Conservation (phyloP, 495 filamentous ascomycete genomes). For the Aspergillus taichungensis region DNA sequence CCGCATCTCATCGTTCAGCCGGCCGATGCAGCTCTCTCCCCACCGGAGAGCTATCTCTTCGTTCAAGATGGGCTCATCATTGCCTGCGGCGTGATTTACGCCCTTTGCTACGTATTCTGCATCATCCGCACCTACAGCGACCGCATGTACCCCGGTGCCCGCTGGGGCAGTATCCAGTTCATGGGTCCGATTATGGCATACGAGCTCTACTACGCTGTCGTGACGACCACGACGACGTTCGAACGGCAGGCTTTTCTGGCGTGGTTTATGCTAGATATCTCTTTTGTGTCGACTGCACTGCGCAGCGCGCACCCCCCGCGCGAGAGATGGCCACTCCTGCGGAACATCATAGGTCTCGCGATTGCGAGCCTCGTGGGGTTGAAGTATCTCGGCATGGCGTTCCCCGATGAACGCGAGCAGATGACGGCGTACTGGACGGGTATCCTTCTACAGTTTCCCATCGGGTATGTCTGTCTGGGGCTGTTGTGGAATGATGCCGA, state of each 20-base stretch:
- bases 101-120: conserved; percentile 10
- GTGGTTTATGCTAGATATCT: conserved; percentile 12
- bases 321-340: neutral
- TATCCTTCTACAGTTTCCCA: conserved; percentile 10
- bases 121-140: conserved; percentile 7
- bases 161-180: conserved; percentile 3
- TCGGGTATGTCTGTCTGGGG: conserved; percentile 11
- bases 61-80: conserved; percentile 16
- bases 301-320: conserved; percentile 1
- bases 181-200: conserved; percentile 13
- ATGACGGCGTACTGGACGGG: conserved; percentile 16
- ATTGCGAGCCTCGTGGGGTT: conserved; percentile 1
- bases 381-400: neutral
- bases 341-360: conserved; percentile 6
- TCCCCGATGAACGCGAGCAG: conserved; percentile 12
- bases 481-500: conserved; percentile 1
- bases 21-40: conserved; percentile 3
- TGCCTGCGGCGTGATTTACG: conserved; percentile 12
- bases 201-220: conserved; percentile 12
- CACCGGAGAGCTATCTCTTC: conserved; percentile 14
- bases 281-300: conserved; percentile 4
- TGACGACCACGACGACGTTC: conserved; percentile 5
- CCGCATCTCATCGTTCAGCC: conserved; percentile 12
- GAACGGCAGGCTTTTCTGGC: conserved; percentile 7
- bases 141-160: conserved; percentile 4